Conservation (phyloP, 441 rosid genomes). For the Syzygium malaccense region DNA sequence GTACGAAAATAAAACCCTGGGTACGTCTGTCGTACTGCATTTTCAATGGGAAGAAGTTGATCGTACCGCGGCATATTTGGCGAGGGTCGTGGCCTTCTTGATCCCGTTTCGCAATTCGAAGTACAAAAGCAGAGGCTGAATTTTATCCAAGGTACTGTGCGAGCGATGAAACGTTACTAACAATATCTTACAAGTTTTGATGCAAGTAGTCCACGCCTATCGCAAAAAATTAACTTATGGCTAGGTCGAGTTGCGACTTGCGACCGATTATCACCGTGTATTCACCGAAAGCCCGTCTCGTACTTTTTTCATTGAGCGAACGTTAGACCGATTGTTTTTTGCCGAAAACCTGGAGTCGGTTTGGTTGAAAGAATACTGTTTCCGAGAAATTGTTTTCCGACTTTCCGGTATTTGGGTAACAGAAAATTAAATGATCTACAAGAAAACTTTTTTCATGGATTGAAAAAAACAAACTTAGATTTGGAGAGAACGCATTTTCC, state of each 20-base stretch:
- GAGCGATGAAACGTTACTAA: neutral
- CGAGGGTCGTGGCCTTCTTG: neutral
- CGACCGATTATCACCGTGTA: rapidly evolving
- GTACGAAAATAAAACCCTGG: neutral
- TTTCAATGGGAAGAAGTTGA: neutral
- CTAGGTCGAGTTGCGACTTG: too few species aligned
- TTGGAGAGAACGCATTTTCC: too few species aligned
- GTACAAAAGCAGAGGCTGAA: neutral
- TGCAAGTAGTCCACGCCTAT: neutral
- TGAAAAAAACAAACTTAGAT: too few species aligned
- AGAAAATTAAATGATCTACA: too few species aligned
- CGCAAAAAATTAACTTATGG: neutral
- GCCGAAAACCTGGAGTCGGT: neutral
- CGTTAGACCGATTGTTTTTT: rapidly evolving
- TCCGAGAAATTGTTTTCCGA: too few species aligned
- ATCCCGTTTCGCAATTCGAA: neutral
- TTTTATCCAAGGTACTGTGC: neutral
- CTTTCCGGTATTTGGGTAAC: too few species aligned
- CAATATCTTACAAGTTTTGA: neutral
- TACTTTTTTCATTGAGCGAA: neutral
- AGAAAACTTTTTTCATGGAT: too few species aligned
- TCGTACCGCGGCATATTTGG: neutral
- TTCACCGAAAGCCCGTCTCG: neutral
- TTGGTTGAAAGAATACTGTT: too few species aligned
- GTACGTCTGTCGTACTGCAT: neutral